Base-by-base conservation (phyloP, 2,329 filamentous ascomycete species). In the Penicillium brevicompactum region DNA sequence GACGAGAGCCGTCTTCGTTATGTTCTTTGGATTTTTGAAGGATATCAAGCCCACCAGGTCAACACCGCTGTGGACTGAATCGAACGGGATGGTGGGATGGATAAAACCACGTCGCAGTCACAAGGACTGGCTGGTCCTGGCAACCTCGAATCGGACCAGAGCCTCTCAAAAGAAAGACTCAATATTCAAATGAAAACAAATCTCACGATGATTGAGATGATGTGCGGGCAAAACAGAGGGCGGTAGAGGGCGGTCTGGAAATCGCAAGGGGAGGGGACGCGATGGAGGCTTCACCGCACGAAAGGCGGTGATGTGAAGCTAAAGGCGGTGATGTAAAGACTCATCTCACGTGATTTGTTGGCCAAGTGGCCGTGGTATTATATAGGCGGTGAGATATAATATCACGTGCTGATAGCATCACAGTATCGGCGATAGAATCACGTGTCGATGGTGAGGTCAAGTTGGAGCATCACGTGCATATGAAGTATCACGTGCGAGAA, bases 221-320 rank as follows among this genome's bases (percentile, higher is more conserved):
- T 56, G 50, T 58, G 65, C 70, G 70, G 70, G 70, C 73, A 73
- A 73, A 74, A 68, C 56, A 56, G 59, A 56, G 63, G 24, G 58
- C 57, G 63, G 54, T 59, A 57, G 60, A 64, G 67, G 70, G 72
- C 72, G 72, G 72, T 74, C 69, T 71, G 67, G 58, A 37, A 53
- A 41, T 53, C 24, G 24, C 48, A 57, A 62, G 60, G 62, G 60
- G 57, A 57, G 50, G 51, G 52, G 55, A 58, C 49, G 53, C 51
- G 63, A 69, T 63, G 61, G 57, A 51, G 49, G 59, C 67, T 70
- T 73, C 70, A 73, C 70, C 70, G 70, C 70, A 73, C 65, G 60
- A 65, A 70, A 72, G 70, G 70, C 70, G 70, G 70, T 72, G 70
- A 72, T 72, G 62, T 51, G 46, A 54, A 38, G 47, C n/a, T 41